phyloP scores from a whole-genome alignment of 2,329 filamentous ascomycete genomes.

The Graphium sp. region DNA sequence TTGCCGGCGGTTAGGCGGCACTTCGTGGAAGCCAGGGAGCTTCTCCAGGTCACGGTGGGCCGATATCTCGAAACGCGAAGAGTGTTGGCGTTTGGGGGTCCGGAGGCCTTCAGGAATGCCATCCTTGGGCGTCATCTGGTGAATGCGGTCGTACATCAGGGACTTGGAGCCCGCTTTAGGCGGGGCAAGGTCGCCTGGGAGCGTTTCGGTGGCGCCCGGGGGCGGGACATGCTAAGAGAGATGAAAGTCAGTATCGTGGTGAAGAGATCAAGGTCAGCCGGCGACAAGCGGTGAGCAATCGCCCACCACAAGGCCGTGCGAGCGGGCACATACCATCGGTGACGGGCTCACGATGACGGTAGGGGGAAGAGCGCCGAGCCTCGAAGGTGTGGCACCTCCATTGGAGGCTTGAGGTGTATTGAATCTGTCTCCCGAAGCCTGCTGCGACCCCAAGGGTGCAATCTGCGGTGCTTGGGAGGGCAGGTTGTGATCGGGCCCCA shows the following conservation, averaged over 20 bases:
- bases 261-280: slow-evolving; percentile 5
- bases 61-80: slow-evolving; percentile 94
- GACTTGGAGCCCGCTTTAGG: slow-evolving; percentile 87
- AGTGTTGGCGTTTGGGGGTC: slow-evolving; percentile 92
- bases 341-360: slow-evolving; percentile 93
- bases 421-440: slow-evolving; percentile 23
- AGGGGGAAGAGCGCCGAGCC: slow-evolving; percentile 53
- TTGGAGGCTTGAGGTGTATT: slow-evolving; percentile 19
- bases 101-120: slow-evolving; percentile 78
- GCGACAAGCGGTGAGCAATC: not conserved
- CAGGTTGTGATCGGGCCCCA: slow-evolving; percentile 22
- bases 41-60: slow-evolving; percentile 95
- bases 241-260: not conserved
- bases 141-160: slow-evolving; percentile 70
- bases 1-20: slow-evolving; percentile 83
- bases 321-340: slow-evolving; percentile 52
- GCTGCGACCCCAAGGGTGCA: slow-evolving; percentile 13
- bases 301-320: slow-evolving; percentile 4
- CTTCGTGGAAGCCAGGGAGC: slow-evolving; percentile 92
- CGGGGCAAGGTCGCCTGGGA: slow-evolving; percentile 92
- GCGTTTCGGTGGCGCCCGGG: slow-evolving; percentile 86
- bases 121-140: slow-evolving; percentile 89
- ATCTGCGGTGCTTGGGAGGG: slow-evolving; percentile 19
- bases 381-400: slow-evolving; percentile 42
- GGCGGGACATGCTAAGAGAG: slow-evolving; percentile 63